These are phyloP conservation scores for Pythium plurisporium DNA, from an alignment of 352 stramenopile species.

Conservation along the genomic window DNA sequence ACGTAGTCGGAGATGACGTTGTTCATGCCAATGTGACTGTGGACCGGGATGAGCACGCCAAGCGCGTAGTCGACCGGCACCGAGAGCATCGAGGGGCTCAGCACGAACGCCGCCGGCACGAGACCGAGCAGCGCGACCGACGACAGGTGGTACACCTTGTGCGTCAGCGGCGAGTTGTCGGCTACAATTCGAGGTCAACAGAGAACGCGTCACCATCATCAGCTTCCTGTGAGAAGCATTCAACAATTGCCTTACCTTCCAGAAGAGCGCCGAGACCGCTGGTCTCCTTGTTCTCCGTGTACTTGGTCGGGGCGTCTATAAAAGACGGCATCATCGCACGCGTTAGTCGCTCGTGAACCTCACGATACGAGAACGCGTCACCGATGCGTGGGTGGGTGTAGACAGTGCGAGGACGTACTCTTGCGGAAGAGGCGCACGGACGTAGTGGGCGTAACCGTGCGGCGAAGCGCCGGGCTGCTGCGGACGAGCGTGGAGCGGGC, in stretches of 20 bases:
- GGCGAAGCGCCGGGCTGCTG: slow-evolving; percentile 16
- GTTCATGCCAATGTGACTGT: slow-evolving; percentile 93
- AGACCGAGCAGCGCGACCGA: slow-evolving; percentile 49
- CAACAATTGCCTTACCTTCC: slow-evolving; percentile 52
- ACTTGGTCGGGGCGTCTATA: slow-evolving; percentile 54
- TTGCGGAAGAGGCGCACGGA: slow-evolving; percentile 71
- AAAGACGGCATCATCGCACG: slow-evolving; percentile 6
- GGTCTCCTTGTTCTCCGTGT: slow-evolving; percentile 78
- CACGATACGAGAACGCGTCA: no score
- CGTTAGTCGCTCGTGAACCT: neutral
- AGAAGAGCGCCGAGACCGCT: slow-evolving; percentile 58
- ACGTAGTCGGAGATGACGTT: slow-evolving; percentile 94
- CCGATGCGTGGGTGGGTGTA: no score
- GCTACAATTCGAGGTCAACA: slow-evolving; percentile 26
- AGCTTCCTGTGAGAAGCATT: no score
- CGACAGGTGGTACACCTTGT: slow-evolving; percentile 65
- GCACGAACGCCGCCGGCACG: slow-evolving; percentile 63
- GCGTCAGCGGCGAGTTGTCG: slow-evolving; percentile 64
- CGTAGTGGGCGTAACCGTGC: slow-evolving; percentile 23
- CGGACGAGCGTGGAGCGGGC: slow-evolving; percentile 22
- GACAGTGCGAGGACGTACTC: slow-evolving; percentile 47
- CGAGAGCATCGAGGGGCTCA: slow-evolving; percentile 68
- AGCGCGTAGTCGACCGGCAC: slow-evolving; percentile 78
- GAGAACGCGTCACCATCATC: neutral
- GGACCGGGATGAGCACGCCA: slow-evolving; percentile 79